Evolutionary conservation across 2,329 filamentous ascomycete species (phyloP), one percentile per base, ranked within the genome.

Genomic region (Dothiorella sarmentorum): DNA sequence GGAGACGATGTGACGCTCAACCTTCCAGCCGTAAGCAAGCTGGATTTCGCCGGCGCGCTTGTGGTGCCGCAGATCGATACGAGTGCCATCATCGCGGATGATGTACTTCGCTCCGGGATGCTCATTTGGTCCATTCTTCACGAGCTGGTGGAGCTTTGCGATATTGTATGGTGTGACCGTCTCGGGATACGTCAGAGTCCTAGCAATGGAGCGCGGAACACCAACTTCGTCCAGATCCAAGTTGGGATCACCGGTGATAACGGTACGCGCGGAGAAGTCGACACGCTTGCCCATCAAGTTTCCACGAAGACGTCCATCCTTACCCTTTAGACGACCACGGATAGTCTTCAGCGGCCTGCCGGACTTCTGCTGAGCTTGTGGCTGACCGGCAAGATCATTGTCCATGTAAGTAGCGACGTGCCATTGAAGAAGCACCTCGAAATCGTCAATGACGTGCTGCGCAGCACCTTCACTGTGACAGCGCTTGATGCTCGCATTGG

Each of bases 211-310:
- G 68, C 89, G 85, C 31, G 94, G 94, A 42, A 99, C 94, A 75
- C 95, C 94, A 62, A 99, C 95, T 78, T 99, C 91, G 69, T 99
- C 93, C 26, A 99, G 82, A 26, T 91, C 96, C 65, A 99, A 78
- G 71, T 97, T 99, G 61, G 94, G 94, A 71, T 99, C 94, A 78
- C 94, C 94, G 55, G 95, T 99, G 73, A 99, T 99, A 78, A 99
- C 94, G 29, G 95, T 99, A 87, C 94, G 94, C 35, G 95, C 95
- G 0, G 95, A 99, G 71, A 99, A 99, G 73, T 99, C 94, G 61
- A 99, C 94, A 85, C 92, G 91, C 78, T 99, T 99, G 63, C 94
- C 94, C 95, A 99, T 99, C 81, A 99, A 80, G 76, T 99, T 99
- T 71, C 95, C 94, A 78, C 94, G 88, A 22, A 99, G 85, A 81